Conservation (phyloP, 1,284 basidiomycete genomes). For the Coniferiporia weirii region DNA sequence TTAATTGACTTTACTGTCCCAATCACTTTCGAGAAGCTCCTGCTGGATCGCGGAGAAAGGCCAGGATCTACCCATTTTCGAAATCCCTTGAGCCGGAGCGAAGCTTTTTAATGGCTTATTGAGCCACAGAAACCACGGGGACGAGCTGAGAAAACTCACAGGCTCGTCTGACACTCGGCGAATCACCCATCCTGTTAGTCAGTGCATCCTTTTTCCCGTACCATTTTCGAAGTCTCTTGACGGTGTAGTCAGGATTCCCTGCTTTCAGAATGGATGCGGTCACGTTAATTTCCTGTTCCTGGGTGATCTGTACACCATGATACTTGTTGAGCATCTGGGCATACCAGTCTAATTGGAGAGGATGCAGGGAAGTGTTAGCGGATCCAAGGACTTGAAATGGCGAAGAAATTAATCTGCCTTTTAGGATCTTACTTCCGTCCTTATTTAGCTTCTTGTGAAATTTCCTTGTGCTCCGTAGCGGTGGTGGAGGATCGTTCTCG, state of each 20-base stretch:
- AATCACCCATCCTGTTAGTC: not conserved
- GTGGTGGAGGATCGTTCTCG: no score
- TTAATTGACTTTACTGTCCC: no score
- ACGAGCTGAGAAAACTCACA: not conserved
- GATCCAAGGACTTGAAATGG: not conserved
- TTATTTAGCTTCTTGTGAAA: not conserved
- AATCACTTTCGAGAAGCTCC: no score
- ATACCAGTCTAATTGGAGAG: not conserved
- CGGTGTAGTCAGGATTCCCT: not conserved
- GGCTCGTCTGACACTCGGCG: not conserved
- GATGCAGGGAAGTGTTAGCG: not conserved
- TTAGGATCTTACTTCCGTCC: not conserved
- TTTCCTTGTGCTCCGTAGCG: no score
- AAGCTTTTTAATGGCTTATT: not conserved
- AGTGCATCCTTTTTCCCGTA: not conserved
- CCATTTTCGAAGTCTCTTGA: not conserved
- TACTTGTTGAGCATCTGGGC: not conserved
- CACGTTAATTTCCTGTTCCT: not conserved
- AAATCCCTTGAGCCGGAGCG: no score
- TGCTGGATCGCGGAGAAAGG: no score
- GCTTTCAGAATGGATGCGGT: not conserved
- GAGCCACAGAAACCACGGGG: not conserved
- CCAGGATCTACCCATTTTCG: no score
- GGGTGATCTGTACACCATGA: not conserved
- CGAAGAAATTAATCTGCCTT: not conserved